Base-by-base conservation (phyloP, 305 asterid species). In the Rubia tinctorum region DNA sequence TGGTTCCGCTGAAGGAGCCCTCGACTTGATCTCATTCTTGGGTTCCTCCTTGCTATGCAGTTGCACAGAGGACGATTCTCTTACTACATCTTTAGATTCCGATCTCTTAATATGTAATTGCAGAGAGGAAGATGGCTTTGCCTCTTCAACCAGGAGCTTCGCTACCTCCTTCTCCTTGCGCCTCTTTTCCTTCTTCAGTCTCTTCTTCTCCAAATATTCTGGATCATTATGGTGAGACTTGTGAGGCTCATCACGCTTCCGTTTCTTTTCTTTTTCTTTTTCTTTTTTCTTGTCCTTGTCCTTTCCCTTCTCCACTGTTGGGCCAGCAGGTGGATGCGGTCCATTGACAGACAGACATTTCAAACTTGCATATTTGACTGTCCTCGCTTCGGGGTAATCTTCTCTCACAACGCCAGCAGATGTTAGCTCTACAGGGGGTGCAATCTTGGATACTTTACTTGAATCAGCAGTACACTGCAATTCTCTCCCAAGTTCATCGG, bases 401-500 rank as follows among this genome's bases (percentile, higher is more conserved):
- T 37, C 80, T 77, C 82, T 78, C 58, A 40, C 47, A 51, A 75
- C 66, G 75, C 77, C 76, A 39, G 76, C 58, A 25, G 85, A 85
- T 34, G 76, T 43, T 40, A n/a, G 79, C 68, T 74, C 90, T 66
- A 74, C 81, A 8, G 82, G 75, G 20, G 77, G 84, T 3, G 37
- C 76, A 4, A 81, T 83, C 60, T 80, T 63, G 60, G 83, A 77
- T 60, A 85, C 89, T 81, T 82, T 90, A 84, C 96, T 89, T 22
- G 99, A 95, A 80, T 95, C 99, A 76, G 99, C 98, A 17, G 97
- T 95, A 68, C 98, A 95, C 71, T 92, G 97, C 18, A 95, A 86
- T 72, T 93, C 98, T 84, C 82, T 89, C 64, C 76, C 80, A 20
- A 88, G 86, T 22, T 88, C 94, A 49, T 90, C 90, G 59, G 83